Evolutionary conservation across 1,139 yeast genomes (phyloP), one percentile per base, ranked within the genome.

Genomic region (Magnusiomyces tetraspermus): DNA sequence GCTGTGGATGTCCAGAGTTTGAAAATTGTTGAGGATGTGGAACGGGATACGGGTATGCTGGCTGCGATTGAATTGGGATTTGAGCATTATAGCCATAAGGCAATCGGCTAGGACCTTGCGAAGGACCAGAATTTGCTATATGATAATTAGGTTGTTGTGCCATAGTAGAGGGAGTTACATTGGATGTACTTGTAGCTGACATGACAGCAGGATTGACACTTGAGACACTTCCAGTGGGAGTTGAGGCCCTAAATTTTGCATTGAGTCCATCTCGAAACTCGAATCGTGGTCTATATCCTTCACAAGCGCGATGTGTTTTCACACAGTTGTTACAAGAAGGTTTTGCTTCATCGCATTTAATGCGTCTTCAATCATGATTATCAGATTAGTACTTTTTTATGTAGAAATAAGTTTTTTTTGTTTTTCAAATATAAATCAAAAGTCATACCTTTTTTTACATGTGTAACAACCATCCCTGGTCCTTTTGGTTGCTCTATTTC

Each of bases 391-490:
- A 22, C 23, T 42, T 42, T 6, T 22, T 5, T 21, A 13, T 13
- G 17, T 22, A 4, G 17, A 13, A 6, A 24, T 15, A 5, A 44
- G 38, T 44, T 8, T 23, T n/a, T 28, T 19, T 17, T n/a, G 13
- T 3, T 11, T 28, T 3, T 2, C 3, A 17, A 31, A 22, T n/a
- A 26, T 2, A 3, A n/a, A 30, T 21, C 15, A 43, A 46, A 15
- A 26, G n/a, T n/a, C 15, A 46, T 2, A 46, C 49, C 56, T 57
- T 52, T 63, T 60, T 48, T 64, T 63, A 50, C 66, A 63, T 5
- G 66, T 63, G 50, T 61, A 55, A 46, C 66, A 63, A 21, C 66
- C 66, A 22, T 63, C 60, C 49, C 62, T 57, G 2, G 66, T 63
- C 33, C 66, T 48, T 31, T 52, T 52, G 2, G 55, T 52, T 41